Evolutionary conservation across 2,329 filamentous ascomycete genomes (phyloP).

Genomic region (Drechslera avenae): DNA sequence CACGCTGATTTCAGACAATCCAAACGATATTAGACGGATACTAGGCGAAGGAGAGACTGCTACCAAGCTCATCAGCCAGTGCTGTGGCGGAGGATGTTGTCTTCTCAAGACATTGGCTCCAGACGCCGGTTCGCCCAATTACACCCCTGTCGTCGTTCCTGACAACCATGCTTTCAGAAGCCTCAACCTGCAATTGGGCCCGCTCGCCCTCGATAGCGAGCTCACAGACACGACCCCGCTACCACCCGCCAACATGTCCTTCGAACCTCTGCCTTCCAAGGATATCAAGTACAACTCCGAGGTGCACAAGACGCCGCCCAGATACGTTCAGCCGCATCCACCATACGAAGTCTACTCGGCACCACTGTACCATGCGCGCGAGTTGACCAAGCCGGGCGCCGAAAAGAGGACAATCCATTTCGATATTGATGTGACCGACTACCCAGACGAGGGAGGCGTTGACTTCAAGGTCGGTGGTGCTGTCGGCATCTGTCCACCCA

Average conservation of each 20-base stretch:
- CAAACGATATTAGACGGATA: slow-evolving; percentile 63
- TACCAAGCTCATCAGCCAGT: slow-evolving; percentile 65
- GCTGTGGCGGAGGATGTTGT: slow-evolving; percentile 70
- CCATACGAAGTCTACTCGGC: slow-evolving; percentile 91
- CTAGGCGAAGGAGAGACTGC: slow-evolving; percentile 61
- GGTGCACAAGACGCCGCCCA: slow-evolving; percentile 71
- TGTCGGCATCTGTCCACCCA: slow-evolving; percentile 90
- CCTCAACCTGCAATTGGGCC: slow-evolving; percentile 75
- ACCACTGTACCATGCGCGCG: slow-evolving; percentile 81
- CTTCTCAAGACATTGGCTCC: slow-evolving; percentile 61
- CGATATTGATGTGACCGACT: slow-evolving; percentile 94
- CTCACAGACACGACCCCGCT: slow-evolving; percentile 74
- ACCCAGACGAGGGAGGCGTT: slow-evolving; percentile 79
- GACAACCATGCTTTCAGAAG: slow-evolving; percentile 85
- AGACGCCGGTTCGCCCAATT: slow-evolving; percentile 51
- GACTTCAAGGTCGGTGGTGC: slow-evolving; percentile 98
- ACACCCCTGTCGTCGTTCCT: slow-evolving; percentile 62
- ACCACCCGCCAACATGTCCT: slow-evolving; percentile 75
- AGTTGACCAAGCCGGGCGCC: slow-evolving; percentile 84
- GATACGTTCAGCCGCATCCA: slow-evolving; percentile 91
- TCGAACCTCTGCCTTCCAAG: slow-evolving; percentile 62
- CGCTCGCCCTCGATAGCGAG: slow-evolving; percentile 70
- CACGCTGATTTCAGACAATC: slow-evolving; percentile 65
- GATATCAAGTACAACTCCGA: slow-evolving; percentile 50
- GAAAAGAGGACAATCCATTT: slow-evolving; percentile 98